Conservation (phyloP, 2,329 filamentous ascomycete species). For the Emydomyces testavorans region DNA sequence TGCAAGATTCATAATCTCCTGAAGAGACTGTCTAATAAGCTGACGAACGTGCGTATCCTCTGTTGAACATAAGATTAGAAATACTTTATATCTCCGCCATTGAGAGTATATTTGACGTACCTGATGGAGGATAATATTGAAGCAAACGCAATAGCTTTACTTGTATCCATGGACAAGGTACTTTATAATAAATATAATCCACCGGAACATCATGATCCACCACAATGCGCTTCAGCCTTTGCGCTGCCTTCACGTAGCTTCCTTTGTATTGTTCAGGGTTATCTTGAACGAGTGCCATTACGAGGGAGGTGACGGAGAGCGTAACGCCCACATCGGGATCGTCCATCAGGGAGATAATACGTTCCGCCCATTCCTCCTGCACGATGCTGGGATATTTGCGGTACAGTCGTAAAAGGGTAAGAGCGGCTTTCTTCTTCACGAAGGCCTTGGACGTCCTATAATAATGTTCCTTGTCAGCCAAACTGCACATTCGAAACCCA, state of each 20-base stretch:
- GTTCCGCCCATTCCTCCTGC: constrained; percentile 91
- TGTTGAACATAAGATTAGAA: constrained; percentile 27
- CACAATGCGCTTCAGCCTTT: constrained; percentile 75
- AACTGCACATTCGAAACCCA: neutral
- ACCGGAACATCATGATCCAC: constrained; percentile 79
- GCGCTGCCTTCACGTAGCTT: constrained; percentile 85
- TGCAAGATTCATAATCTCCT: constrained; percentile 80
- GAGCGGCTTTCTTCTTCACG: constrained; percentile 96
- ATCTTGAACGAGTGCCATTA: constrained; percentile 90
- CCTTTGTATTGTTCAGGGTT: constrained; percentile 89
- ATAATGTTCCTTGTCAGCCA: neutral
- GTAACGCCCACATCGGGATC: constrained; percentile 88
- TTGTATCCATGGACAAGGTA: constrained; percentile 98
- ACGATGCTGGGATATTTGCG: constrained; percentile 90
- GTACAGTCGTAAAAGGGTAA: constrained; percentile 85
- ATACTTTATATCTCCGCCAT: constrained; percentile 6
- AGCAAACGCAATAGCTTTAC: constrained; percentile 84
- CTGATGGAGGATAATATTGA: constrained; percentile 92
- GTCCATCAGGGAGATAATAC: constrained; percentile 98
- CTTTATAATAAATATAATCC: constrained; percentile 97
- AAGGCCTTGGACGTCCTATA: constrained; percentile 76
- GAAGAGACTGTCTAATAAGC: constrained; percentile 81
- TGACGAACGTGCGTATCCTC: constrained; percentile 87
- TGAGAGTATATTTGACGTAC: constrained; percentile 38
- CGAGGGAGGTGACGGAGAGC: constrained; percentile 85